Percentiles rank a stretch among this genome's conserved stretches.
phyloP scores from a whole-genome alignment of 2,329 filamentous ascomycete species.

The Cladosporium oxysporum region DNA sequence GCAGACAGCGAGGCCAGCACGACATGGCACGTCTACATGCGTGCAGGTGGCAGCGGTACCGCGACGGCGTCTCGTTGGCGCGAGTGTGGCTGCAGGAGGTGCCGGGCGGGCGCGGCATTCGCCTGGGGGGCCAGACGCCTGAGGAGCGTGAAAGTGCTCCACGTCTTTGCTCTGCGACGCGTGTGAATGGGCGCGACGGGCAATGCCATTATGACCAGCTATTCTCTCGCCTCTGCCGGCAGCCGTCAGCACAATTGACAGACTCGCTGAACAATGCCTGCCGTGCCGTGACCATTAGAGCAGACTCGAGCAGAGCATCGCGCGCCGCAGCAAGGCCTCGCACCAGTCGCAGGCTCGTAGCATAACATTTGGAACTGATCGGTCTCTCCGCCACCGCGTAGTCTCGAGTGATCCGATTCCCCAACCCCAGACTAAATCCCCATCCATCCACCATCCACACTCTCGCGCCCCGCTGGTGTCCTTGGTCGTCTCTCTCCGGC shows the following conservation, averaged over 20 bases:
- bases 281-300: neutral
- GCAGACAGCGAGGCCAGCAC: neutral
- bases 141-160: neutral
- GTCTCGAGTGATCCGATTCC: slow-evolving; percentile 2
- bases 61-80: neutral
- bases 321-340: neutral
- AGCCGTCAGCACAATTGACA: slow-evolving; percentile 4
- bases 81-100: slow-evolving; percentile 9
- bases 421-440: slow-evolving; percentile 14
- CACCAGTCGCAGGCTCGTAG: neutral
- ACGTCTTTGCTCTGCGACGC: slow-evolving; percentile 3
- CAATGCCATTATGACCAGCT: neutral
- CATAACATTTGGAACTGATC: slow-evolving; percentile 10
- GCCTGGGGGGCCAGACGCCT: neutral
- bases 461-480: neutral
- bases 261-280: neutral
- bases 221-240: neutral
- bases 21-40: slow-evolving; percentile 2
- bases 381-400: slow-evolving; percentile 16
- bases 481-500: slow-evolving; percentile 6
- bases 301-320: neutral
- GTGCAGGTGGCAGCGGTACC: neutral
- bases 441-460: slow-evolving; percentile 13
- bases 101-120: slow-evolving; percentile 1
- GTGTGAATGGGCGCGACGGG: slow-evolving; percentile 12